Evolutionary conservation across 1,284 basidiomycete genomes (phyloP).

Genomic region (Tylopilus sp.): DNA sequence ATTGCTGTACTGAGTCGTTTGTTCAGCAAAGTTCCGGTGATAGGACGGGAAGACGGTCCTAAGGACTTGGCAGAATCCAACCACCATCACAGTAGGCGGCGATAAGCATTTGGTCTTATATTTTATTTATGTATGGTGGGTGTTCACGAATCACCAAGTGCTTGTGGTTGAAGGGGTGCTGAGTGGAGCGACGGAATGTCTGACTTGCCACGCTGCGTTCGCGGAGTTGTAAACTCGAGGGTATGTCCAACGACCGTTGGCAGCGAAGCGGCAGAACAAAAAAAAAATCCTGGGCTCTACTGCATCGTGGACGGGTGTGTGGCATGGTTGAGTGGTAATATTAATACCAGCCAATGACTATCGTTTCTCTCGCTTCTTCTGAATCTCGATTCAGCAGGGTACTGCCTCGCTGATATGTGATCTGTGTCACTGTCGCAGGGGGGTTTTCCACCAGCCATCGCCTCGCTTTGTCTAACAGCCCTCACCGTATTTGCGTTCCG

Average conservation of each 20-base stretch:
- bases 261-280: constrained; percentile 1
- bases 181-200: constrained; percentile 7
- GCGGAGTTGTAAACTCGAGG: constrained; percentile 30
- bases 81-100: neutral
- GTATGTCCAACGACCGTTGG: neutral
- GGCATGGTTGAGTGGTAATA: constrained; percentile 23
- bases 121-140: constrained; percentile 19
- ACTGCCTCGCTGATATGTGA: constrained; percentile 30
- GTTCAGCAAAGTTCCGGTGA: constrained; percentile 8
- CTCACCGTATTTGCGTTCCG: constrained; percentile 30
- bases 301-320: constrained; percentile 7
- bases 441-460: constrained; percentile 14
- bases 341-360: constrained; percentile 26
- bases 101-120: constrained; percentile 6
- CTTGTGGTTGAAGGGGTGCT: too few relatives aligned
- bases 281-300: neutral
- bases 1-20: constrained; percentile 8
- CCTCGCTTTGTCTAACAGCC: constrained; percentile 25
- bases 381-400: constrained; percentile 19
- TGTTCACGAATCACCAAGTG: too few relatives aligned
- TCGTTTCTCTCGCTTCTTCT: constrained; percentile 12
- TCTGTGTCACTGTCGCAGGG: constrained; percentile 26
- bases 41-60: constrained; percentile 14
- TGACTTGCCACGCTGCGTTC: constrained; percentile 26
- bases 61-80: neutral